Percentiles rank a stretch among this genome's conserved stretches.
Evolutionary conservation across 1,284 basidiomycete genomes (phyloP).

Genomic region (Caloboletus firmus): DNA sequence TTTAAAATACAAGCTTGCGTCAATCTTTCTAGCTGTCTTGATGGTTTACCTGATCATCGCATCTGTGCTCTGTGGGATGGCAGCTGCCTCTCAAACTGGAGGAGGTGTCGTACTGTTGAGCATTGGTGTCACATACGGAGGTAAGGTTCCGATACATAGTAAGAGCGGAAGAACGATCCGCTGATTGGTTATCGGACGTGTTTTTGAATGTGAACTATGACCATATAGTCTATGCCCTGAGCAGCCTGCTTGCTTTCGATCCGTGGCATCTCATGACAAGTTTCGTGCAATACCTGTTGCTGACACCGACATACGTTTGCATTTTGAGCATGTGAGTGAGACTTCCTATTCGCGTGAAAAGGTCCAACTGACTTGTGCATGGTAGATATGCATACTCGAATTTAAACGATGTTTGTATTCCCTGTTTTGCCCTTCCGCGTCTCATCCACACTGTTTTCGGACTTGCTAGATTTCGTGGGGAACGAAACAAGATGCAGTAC

Average conservation of each 20-base stretch:
- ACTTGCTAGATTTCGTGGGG: conserved; percentile 78
- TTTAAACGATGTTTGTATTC: conserved; percentile 63
- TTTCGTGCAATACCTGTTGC: conserved; percentile 85
- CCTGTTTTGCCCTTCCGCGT: background rate
- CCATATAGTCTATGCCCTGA: conserved; percentile 63
- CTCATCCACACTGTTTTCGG: background rate
- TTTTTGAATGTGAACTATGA: background rate
- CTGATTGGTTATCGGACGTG: conserved; percentile 2
- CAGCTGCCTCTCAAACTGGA: conserved; percentile 65
- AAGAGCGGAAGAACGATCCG: background rate
- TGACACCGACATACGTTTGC: conserved; percentile 88
- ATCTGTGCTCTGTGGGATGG: conserved; percentile 73
- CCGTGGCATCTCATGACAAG: conserved; percentile 94
- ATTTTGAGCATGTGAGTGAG: conserved; percentile 75
- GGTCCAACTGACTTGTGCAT: conserved; percentile 1
- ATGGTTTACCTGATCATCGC: conserved; percentile 82
- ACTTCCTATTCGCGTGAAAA: background rate
- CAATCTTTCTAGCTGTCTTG: conserved; percentile 74
- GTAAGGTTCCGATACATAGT: conserved; percentile 41
- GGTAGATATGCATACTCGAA: conserved; percentile 78
- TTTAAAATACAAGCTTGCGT: conserved; percentile 84
- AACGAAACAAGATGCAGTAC: conserved; percentile 76
- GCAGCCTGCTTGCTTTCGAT: conserved; percentile 87
- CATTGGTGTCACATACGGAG: conserved; percentile 82
- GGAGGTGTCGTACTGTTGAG: conserved; percentile 79